Evolutionary conservation across 2,329 filamentous ascomycete genomes (phyloP).

Genomic region (Colletotrichum coccodes): DNA sequence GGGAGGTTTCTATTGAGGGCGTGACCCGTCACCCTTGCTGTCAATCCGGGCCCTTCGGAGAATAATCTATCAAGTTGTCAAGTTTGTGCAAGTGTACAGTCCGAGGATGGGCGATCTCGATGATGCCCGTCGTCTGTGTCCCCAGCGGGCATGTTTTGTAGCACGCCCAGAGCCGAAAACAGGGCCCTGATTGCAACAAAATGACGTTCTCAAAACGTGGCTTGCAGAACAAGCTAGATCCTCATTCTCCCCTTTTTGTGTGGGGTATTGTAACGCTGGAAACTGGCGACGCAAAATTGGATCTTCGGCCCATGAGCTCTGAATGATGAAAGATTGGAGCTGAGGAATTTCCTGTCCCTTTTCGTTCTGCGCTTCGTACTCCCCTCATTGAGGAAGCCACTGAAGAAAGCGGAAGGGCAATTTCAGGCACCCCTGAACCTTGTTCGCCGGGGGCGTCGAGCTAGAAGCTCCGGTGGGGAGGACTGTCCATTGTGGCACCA

Average conservation of each 20-base stretch:
- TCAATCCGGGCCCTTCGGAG: slow-evolving; percentile 15
- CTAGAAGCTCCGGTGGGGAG: slow-evolving; percentile 11
- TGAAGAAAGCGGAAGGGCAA: slow-evolving; percentile 12
- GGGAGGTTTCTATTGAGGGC: slow-evolving; percentile 7
- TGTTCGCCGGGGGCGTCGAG: slow-evolving; percentile 5
- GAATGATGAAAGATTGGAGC: slow-evolving; percentile 13
- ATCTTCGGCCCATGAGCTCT: slow-evolving; percentile 15
- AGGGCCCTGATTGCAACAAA: neutral
- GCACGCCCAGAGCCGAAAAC: neutral
- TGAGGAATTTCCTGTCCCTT: neutral
- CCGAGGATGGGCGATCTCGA: slow-evolving; percentile 10
- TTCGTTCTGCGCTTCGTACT: neutral
- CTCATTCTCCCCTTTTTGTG: neutral
- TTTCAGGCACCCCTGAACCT: slow-evolving; percentile 26
- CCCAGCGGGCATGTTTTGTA: neutral
- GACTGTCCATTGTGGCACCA: slow-evolving; percentile 9
- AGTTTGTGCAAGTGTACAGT: slow-evolving; percentile 8
- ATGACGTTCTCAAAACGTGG: slow-evolving; percentile 24
- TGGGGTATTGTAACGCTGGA: slow-evolving; percentile 10
- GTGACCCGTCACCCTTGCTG: slow-evolving; percentile 13
- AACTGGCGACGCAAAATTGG: slow-evolving; percentile 9
- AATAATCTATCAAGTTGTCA: neutral
- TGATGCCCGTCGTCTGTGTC: slow-evolving; percentile 13
- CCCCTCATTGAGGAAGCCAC: slow-evolving; percentile 2
- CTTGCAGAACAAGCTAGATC: slow-evolving; percentile 7